Conservation (phyloP, 2,329 filamentous ascomycete species). For the Ceratocystis diversiconidia region DNA sequence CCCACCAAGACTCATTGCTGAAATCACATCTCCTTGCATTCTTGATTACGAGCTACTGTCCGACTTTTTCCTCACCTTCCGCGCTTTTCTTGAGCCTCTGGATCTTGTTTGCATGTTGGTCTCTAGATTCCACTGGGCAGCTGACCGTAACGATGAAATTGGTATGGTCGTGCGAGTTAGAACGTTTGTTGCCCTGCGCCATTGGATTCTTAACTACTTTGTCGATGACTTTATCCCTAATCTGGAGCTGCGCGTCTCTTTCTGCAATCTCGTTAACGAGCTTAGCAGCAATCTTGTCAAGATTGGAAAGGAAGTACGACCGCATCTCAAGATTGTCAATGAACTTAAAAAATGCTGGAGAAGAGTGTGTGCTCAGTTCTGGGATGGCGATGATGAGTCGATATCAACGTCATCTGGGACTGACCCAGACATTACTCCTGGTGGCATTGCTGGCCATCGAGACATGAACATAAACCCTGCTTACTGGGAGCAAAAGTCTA, state of each 20-base stretch:
- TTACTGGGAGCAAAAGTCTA: not conserved
- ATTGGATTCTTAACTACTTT: slow-evolving; percentile 98
- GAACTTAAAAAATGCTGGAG: slow-evolving; percentile 98
- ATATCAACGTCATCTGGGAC: slow-evolving; percentile 33
- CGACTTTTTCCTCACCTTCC: slow-evolving; percentile 94
- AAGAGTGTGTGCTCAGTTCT: slow-evolving; percentile 75
- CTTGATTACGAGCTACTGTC: slow-evolving; percentile 94
- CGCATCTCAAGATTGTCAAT: slow-evolving; percentile 65
- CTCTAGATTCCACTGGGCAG: slow-evolving; percentile 73
- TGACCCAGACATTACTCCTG: slow-evolving; percentile 55
- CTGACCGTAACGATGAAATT: slow-evolving; percentile 63
- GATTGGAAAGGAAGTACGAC: slow-evolving; percentile 54
- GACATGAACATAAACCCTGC: slow-evolving; percentile 28
- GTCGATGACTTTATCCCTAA: slow-evolving; percentile 80
- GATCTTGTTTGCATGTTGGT: slow-evolving; percentile 74
- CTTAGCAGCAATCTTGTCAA: slow-evolving; percentile 39
- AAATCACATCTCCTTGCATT: slow-evolving; percentile 91
- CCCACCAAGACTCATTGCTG: slow-evolving; percentile 76
- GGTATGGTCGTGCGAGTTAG: slow-evolving; percentile 91
- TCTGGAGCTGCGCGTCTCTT: slow-evolving; percentile 56
- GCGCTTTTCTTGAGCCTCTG: slow-evolving; percentile 63
- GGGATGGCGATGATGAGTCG: slow-evolving; percentile 60
- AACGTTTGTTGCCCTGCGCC: slow-evolving; percentile 85
- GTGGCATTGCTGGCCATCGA: slow-evolving; percentile 53
- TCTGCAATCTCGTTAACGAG: slow-evolving; percentile 68